A percentile compares a stretch with the other conserved stretches of the same genome.
Evolutionary conservation across 805 yeast species (phyloP).

Genomic region (Cephaloascus albidus): DNA sequence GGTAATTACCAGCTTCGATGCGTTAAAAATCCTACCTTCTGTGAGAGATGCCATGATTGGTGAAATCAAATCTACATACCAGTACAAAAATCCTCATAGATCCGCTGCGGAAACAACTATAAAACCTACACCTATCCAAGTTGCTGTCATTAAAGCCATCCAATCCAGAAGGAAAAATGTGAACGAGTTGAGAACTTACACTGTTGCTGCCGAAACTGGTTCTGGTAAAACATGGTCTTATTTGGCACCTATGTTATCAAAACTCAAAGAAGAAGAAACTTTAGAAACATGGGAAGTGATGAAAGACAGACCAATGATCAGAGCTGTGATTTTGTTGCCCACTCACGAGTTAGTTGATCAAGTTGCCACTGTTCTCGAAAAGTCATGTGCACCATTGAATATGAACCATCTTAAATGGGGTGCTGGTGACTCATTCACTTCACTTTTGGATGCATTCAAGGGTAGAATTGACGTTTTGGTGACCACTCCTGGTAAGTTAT

Average conservation of each 20-base stretch:
- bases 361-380: constrained; percentile 39
- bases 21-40: constrained; percentile 55
- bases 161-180: constrained; percentile 24
- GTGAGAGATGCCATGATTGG: constrained; percentile 52
- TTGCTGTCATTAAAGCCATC: constrained; percentile 57
- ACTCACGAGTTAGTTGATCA: constrained; percentile 85
- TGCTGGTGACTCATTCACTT: constrained; percentile 43
- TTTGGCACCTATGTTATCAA: constrained; percentile 64
- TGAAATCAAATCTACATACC: constrained; percentile 35
- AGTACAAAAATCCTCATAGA: constrained; percentile 20
- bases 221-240: constrained; percentile 96
- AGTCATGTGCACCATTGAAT: constrained; percentile 23
- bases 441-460: constrained; percentile 36
- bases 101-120: constrained; percentile 21
- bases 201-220: constrained; percentile 94
- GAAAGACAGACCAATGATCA: constrained; percentile 35
- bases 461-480: constrained; percentile 67
- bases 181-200: constrained; percentile 46
- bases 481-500: constrained; percentile 78
- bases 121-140: constrained; percentile 75
- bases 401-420: constrained; percentile 53
- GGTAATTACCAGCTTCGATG: constrained; percentile 56
- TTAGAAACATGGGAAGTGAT: constrained; percentile 23
- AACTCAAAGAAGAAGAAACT: constrained; percentile 49
- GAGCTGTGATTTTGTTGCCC: constrained; percentile 76